Evolutionary conservation across 768 basidiomycete genomes (phyloP).

Genomic region (Vararia minispora): DNA sequence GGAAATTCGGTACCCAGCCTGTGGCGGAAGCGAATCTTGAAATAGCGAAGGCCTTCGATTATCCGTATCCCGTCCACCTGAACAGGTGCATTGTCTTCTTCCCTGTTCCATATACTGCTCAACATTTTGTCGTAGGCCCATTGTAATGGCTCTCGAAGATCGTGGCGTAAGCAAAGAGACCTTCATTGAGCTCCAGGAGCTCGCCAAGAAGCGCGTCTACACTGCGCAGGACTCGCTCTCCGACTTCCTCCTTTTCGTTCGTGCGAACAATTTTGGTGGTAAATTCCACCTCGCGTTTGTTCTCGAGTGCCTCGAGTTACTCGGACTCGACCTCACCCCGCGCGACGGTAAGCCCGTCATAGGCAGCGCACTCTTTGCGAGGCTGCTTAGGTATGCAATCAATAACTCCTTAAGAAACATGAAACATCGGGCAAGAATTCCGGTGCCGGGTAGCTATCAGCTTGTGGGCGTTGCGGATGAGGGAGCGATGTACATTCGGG

Average conservation of each 20-base stretch:
- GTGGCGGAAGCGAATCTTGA: constrained; percentile 48
- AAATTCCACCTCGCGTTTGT: constrained; percentile 40
- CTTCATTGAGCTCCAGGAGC: constrained; percentile 53
- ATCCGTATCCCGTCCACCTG: constrained; percentile 52
- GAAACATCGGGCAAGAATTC: constrained; percentile 68
- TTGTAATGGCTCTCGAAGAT: constrained; percentile 74
- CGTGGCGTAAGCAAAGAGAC: constrained; percentile 46
- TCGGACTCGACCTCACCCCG: constrained; percentile 39
- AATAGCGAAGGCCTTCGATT: constrained; percentile 53
- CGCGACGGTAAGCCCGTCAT: constrained; percentile 24
- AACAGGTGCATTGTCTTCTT: constrained; percentile 42
- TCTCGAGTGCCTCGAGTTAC: constrained; percentile 35
- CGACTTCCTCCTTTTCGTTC: constrained; percentile 38
- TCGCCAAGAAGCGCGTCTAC: constrained; percentile 41
- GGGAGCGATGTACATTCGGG: constrained; percentile 54
- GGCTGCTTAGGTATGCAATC: constrained; percentile 47
- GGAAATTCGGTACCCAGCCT: constrained; percentile 50
- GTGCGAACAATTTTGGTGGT: constrained; percentile 33
- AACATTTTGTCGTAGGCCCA: constrained; percentile 49
- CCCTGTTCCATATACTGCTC: no score
- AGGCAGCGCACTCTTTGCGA: constrained; percentile 46
- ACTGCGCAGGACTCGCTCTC: constrained; percentile 48
- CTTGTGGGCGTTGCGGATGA: constrained; percentile 81
- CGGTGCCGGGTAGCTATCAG: constrained; percentile 52
- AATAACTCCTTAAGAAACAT: constrained; percentile 59